phyloP scores from a whole-genome alignment of 192 early-diverging fungal genomes.

The Gigaspora rosea region DNA sequence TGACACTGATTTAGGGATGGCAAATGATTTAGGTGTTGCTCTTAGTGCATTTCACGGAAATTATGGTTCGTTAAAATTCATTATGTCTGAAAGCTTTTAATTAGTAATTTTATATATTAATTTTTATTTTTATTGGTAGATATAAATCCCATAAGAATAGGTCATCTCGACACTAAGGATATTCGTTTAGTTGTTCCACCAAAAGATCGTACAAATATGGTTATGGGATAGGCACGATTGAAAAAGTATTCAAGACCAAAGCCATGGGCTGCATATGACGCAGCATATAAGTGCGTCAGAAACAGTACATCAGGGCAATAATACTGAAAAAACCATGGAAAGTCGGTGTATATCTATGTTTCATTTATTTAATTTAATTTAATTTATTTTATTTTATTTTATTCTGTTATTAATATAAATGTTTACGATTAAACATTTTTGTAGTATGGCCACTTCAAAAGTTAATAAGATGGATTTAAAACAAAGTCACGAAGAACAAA shows the following conservation, averaged over 20 bases:
- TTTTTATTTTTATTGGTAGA: neutral
- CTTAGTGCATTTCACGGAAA: neutral
- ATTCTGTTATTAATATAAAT: neutral
- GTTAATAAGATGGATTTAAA: neutral
- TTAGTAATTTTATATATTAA: neutral
- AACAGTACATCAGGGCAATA: neutral
- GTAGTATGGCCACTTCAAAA: neutral
- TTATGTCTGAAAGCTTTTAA: neutral
- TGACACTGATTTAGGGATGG: slow-evolving; percentile 16
- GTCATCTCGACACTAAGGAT: slow-evolving; percentile 16
- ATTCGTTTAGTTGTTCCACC: neutral
- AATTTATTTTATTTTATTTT: too few relatives aligned
- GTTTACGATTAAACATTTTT: neutral
- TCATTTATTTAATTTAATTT: neutral
- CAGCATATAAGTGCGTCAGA: slow-evolving; percentile 2
- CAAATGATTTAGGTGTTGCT: neutral
- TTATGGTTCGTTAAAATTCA: neutral
- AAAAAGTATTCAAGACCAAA: neutral
- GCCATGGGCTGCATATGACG: slow-evolving; percentile 8
- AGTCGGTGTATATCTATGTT: slow-evolving; percentile 1
- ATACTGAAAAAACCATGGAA: neutral
- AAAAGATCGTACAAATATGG: neutral
- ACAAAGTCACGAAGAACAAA: neutral
- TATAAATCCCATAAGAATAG: neutral
- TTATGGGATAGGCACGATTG: neutral